These are phyloP conservation scores for Dovyalis caffra DNA, from an alignment of 345 rosid species.

Conservation along the genomic window DNA sequence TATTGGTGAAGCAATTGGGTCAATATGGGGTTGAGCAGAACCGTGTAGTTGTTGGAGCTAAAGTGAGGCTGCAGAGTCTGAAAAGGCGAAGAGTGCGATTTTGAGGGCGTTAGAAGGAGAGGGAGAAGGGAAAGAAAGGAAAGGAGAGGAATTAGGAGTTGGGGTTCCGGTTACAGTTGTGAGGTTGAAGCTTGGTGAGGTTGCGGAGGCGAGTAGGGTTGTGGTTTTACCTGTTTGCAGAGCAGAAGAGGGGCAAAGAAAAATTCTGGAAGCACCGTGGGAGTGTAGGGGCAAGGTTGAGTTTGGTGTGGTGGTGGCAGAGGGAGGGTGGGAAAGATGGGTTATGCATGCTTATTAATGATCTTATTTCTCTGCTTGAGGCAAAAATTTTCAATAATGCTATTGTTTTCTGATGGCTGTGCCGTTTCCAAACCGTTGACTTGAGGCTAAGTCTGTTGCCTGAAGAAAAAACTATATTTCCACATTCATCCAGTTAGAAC, in stretches of 20 bases:
- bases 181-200: constrained; percentile 71
- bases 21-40: too few species aligned
- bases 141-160: constrained; percentile 28
- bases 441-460: constrained; percentile 87
- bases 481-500: neutral
- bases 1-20: too few species aligned
- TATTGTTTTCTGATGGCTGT: neutral
- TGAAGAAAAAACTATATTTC: constrained; percentile 12
- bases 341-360: constrained; percentile 11
- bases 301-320: constrained; percentile 72
- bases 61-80: constrained; percentile 57
- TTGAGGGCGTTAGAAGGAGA: constrained; percentile 46
- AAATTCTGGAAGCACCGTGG: constrained; percentile 66
- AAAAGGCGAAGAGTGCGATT: constrained; percentile 51
- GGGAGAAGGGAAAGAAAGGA: constrained; percentile 18
- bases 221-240: constrained; percentile 74
- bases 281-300: constrained; percentile 52
- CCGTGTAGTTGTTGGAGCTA: too few species aligned
- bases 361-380: neutral
- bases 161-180: constrained; percentile 60
- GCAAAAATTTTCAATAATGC: neutral
- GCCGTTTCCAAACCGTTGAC: neutral
- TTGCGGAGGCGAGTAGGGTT: constrained; percentile 66
- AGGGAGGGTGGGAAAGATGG: constrained; percentile 87
- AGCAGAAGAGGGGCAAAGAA: constrained; percentile 48